Evolutionary conservation across 2,329 filamentous ascomycete genomes (phyloP).

Genomic region (Aspergillus bombycis): DNA sequence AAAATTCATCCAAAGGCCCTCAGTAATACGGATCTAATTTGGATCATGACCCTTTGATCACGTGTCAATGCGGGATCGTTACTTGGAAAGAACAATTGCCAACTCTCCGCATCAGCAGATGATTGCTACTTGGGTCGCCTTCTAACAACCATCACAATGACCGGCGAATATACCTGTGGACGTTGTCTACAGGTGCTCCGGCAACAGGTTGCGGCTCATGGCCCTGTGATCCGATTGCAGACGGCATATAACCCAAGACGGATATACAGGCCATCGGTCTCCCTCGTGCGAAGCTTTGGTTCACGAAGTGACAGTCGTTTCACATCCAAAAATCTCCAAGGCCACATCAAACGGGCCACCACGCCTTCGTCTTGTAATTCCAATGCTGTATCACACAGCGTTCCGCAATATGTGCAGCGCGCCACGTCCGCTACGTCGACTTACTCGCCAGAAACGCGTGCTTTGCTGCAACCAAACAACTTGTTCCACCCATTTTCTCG

Average conservation of each 20-base stretch:
- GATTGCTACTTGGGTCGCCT: not conserved
- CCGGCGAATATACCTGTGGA: constrained; percentile 44
- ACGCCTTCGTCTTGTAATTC: constrained; percentile 5
- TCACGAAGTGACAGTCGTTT: constrained; percentile 29
- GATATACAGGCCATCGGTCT: constrained; percentile 28
- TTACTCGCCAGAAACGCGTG: constrained; percentile 30
- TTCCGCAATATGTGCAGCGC: constrained; percentile 29
- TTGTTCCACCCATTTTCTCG: constrained; percentile 91
- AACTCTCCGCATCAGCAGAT: constrained; percentile 12
- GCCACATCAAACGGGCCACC: constrained; percentile 22
- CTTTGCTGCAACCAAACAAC: constrained; percentile 70
- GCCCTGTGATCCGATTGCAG: constrained; percentile 26
- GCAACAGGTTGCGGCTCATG: constrained; percentile 29
- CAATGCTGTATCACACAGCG: constrained; percentile 13
- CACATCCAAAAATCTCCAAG: constrained; percentile 20
- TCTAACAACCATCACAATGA: constrained; percentile 34
- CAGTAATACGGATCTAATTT: not conserved
- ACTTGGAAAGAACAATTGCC: not conserved
- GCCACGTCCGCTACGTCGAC: constrained; percentile 30
- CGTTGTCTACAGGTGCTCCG: constrained; percentile 43
- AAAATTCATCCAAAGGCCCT: not conserved
- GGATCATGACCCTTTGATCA: not conserved
- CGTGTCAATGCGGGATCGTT: constrained; percentile 6
- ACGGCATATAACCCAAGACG: constrained; percentile 29
- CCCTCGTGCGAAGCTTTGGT: constrained; percentile 33